phyloP scores from a whole-genome alignment of 805 yeast genomes.

The Schwanniomyces vanrijiae region DNA sequence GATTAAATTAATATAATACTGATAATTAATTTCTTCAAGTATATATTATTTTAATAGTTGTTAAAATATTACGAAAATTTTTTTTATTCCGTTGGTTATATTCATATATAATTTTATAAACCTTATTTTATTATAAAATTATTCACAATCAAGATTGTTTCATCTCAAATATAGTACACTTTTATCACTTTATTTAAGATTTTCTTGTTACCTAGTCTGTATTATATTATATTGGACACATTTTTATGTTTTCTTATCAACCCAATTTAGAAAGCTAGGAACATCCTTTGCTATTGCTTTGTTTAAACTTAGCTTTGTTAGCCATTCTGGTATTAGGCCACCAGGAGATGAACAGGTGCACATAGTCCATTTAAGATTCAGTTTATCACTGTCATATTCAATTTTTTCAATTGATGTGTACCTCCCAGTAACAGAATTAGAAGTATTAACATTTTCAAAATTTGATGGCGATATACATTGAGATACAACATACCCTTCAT shows the following conservation, averaged over 20 bases:
- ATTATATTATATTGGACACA: neutral
- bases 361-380: constrained; percentile 35
- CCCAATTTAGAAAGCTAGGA: constrained; percentile 37
- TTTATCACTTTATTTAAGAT: no score
- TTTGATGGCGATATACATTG: constrained; percentile 31
- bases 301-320: constrained; percentile 27
- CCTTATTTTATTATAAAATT: no score
- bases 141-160: no score
- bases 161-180: no score
- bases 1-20: no score
- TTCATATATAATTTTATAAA: no score
- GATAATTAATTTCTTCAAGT: no score
- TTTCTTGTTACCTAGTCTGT: neutral
- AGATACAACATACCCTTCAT: constrained; percentile 29
- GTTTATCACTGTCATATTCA: constrained; percentile 15
- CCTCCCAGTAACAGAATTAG: constrained; percentile 19
- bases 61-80: no score
- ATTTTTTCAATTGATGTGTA: constrained; percentile 39
- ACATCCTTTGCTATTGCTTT: constrained; percentile 42
- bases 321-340: constrained; percentile 39
- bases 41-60: no score
- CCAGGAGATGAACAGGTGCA: constrained; percentile 39
- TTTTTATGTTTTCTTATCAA: constrained; percentile 1
- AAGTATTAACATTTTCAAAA: constrained; percentile 12
- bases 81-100: no score